phyloP scores from a whole-genome alignment of 805 yeast species.

The Dipodascus geniculatus region DNA sequence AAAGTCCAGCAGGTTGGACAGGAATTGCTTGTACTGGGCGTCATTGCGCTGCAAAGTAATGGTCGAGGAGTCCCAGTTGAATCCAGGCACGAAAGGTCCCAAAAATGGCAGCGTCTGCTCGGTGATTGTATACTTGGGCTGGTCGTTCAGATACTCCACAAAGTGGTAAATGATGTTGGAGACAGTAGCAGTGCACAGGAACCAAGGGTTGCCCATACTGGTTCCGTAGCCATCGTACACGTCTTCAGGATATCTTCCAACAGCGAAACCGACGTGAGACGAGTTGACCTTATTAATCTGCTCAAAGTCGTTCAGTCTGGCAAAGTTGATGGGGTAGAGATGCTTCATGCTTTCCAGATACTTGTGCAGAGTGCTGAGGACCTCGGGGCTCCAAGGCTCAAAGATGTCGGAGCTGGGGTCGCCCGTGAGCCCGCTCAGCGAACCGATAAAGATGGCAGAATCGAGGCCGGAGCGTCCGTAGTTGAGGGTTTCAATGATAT shows the following conservation, averaged over 20 bases:
- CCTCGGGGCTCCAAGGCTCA: conserved; percentile 20
- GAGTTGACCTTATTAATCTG: conserved; percentile 7
- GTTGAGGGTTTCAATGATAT: conserved; percentile 61
- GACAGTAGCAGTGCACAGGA: conserved; percentile 36
- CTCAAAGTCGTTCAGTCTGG: conserved; percentile 10
- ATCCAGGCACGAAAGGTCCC: conserved; percentile 8
- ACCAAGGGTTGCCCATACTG: conserved; percentile 90
- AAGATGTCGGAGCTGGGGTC: conserved; percentile 11
- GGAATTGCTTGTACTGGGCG: conserved; percentile 9
- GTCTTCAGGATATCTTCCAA: conserved; percentile 93
- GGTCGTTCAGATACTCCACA: conserved; percentile 18
- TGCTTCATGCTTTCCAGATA: conserved; percentile 57
- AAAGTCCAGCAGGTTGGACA: conserved; percentile 22
- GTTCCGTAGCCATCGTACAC: conserved; percentile 63
- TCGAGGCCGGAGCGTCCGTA: conserved; percentile 62
- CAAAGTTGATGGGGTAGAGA: conserved; percentile 62
- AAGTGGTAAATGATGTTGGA: conserved; percentile 23
- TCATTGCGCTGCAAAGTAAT: conserved; percentile 6
- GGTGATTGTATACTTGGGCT: conserved; percentile 8
- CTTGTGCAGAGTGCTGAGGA: conserved; percentile 37
- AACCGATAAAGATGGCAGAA: conserved; percentile 55
- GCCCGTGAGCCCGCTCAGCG: conserved; percentile 21
- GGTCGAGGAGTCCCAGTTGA: conserved; percentile 13
- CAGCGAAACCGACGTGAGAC: conserved; percentile 40
- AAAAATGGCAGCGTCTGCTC: conserved; percentile 10